phyloP scores from a whole-genome alignment of 257 asterid species.

The Leonotis leonurus region DNA sequence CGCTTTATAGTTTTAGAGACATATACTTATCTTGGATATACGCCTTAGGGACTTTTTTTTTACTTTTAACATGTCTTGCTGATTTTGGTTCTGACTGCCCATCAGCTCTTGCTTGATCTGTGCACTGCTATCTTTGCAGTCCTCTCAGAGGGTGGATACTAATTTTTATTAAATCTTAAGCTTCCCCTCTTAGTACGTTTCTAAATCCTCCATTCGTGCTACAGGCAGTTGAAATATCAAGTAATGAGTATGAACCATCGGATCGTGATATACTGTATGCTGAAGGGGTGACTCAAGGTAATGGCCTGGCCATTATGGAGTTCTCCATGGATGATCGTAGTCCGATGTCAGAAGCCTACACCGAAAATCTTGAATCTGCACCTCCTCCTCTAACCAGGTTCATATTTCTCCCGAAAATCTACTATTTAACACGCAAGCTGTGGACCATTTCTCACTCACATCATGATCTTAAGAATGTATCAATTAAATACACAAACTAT shows the following conservation, averaged over 20 bases:
- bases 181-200: neutral
- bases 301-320: constrained; percentile 89
- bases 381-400: constrained; percentile 79
- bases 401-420: neutral
- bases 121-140: too few relatives aligned
- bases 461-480: neutral
- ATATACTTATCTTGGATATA: neutral
- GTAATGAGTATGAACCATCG: constrained; percentile 91
- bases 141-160: neutral
- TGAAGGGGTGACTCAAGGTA: constrained; percentile 95
- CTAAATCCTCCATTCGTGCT: neutral
- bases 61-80: too few relatives aligned
- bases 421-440: too few relatives aligned
- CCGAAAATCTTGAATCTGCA: constrained; percentile 65
- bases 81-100: too few relatives aligned
- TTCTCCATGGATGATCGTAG: constrained; percentile 89
- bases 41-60: too few relatives aligned
- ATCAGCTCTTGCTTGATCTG: too few relatives aligned
- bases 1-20: neutral
- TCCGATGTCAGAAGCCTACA: constrained; percentile 84
- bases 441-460: neutral
- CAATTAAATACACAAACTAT: neutral
- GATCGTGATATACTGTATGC: constrained; percentile 85
- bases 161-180: neutral
- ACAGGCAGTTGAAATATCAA: constrained; percentile 91